Percentiles rank a stretch among this genome's conserved stretches.
phyloP scores from a whole-genome alignment of 2,329 filamentous ascomycete genomes.

The Zymoseptoria tritici region DNA sequence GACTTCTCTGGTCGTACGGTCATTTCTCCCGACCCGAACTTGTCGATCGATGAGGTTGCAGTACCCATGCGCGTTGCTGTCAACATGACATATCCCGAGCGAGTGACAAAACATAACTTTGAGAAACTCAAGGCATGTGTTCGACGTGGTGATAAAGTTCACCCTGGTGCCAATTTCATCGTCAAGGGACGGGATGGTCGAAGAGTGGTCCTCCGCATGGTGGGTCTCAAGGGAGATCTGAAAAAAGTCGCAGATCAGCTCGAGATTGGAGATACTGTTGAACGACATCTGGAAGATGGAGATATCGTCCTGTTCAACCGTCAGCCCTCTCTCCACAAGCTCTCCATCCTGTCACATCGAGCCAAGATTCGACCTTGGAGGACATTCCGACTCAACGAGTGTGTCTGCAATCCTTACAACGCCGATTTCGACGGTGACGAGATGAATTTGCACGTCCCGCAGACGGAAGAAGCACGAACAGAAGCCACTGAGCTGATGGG shows the following conservation, averaged over 20 bases:
- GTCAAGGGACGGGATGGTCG: constrained; percentile 63
- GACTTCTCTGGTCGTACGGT: constrained; percentile 97
- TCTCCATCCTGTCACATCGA: constrained; percentile 94
- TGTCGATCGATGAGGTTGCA: constrained; percentile 88
- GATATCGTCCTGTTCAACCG: constrained; percentile 97
- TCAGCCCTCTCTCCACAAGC: constrained; percentile 93
- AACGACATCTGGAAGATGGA: constrained; percentile 88
- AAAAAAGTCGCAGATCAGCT: constrained; percentile 66
- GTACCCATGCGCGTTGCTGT: constrained; percentile 88
- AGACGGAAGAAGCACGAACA: constrained; percentile 91
- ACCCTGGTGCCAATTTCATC: constrained; percentile 83
- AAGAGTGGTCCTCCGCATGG: constrained; percentile 62
- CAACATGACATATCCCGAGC: constrained; percentile 91
- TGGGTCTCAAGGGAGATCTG: constrained; percentile 44
- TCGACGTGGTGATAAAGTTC: constrained; percentile 64
- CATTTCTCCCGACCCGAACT: constrained; percentile 92
- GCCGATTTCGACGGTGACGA: constrained; percentile 98
- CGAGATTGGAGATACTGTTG: constrained; percentile 77
- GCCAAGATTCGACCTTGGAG: constrained; percentile 91
- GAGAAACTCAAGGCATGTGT: constrained; percentile 70
- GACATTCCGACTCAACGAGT: constrained; percentile 95
- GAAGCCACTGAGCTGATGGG: constrained; percentile 97
- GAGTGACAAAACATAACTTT: constrained; percentile 76
- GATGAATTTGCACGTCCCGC: constrained; percentile 97
- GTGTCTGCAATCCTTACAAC: constrained; percentile 96